phyloP scores from a whole-genome alignment of 2,329 filamentous ascomycete species.

The Knufia fluminis region DNA sequence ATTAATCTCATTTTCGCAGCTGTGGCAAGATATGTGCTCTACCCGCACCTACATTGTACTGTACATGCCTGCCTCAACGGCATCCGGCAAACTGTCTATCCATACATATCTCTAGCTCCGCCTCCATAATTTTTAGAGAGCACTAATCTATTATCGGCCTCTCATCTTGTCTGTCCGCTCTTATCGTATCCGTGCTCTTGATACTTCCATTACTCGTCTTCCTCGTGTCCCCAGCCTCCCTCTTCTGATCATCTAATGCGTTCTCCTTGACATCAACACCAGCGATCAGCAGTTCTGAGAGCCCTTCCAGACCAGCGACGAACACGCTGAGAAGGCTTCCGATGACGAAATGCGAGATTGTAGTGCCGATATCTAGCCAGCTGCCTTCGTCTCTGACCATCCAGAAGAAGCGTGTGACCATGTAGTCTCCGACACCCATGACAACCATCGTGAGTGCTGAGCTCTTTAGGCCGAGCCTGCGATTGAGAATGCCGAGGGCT shows the following conservation, averaged over 20 bases:
- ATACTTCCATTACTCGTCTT: conserved; percentile 2
- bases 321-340: conserved; percentile 84
- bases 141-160: conserved; percentile 6
- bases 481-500: conserved; percentile 88
- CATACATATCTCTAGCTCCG: too few species aligned
- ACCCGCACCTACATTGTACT: too few species aligned
- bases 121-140: too few species aligned
- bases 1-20: too few species aligned
- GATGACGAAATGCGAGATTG: conserved; percentile 91
- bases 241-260: conserved; percentile 10
- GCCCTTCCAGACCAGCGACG: conserved; percentile 74
- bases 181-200: background rate
- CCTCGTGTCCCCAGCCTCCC: background rate
- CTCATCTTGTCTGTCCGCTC: background rate
- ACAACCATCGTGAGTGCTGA: conserved; percentile 90
- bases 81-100: too few species aligned
- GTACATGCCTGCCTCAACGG: too few species aligned
- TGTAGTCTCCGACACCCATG: conserved; percentile 80
- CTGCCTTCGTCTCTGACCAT: conserved; percentile 93
- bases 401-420: conserved; percentile 96
- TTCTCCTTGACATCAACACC: conserved; percentile 54
- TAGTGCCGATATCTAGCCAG: conserved; percentile 95
- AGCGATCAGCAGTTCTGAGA: conserved; percentile 72
- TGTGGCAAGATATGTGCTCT: too few species aligned
- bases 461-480: conserved; percentile 70